A percentile compares a stretch with the other conserved stretches of the same genome.
Conservation (phyloP, 164 flowering plant genomes). For the Liquidambar formosana region DNA sequence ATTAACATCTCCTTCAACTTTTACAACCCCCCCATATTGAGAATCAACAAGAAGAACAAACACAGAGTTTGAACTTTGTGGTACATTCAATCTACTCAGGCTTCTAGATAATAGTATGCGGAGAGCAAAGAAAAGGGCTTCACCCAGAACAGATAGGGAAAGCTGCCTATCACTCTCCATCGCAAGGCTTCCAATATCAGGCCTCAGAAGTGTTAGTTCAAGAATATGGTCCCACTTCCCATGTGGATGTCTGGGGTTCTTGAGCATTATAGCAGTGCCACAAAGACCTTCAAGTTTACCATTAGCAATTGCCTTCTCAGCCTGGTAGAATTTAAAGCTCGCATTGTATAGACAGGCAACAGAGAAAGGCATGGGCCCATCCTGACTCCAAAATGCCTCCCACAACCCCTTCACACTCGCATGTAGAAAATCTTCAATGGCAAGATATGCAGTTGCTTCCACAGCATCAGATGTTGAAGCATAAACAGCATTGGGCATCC, state of each 20-base stretch:
- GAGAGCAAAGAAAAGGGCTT: constrained; percentile 78
- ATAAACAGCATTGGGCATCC: constrained; percentile 87
- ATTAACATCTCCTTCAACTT: constrained; percentile 77
- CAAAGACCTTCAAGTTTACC: constrained; percentile 74
- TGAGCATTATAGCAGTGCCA: constrained; percentile 73
- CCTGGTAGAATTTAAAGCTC: constrained; percentile 72
- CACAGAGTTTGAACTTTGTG: constrained; percentile 48
- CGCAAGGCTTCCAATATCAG: constrained; percentile 53
- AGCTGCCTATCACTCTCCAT: constrained; percentile 47
- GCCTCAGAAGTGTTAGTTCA: constrained; percentile 73
- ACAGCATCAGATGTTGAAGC: constrained; percentile 74
- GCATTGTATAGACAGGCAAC: constrained; percentile 56
- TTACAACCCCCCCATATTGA: constrained; percentile 80
- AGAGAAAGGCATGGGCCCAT: constrained; percentile 69
- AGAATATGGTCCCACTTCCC: constrained; percentile 90
- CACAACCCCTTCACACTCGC: constrained; percentile 84
- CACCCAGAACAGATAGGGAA: constrained; percentile 65
- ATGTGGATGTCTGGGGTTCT: constrained; percentile 62
- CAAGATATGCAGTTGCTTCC: constrained; percentile 79
- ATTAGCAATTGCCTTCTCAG: constrained; percentile 77
- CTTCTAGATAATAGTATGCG: constrained; percentile 74
- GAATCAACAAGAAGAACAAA: constrained; percentile 81
- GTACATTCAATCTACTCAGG: constrained; percentile 58
- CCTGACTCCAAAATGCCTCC: constrained; percentile 91
- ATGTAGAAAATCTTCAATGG: constrained; percentile 89